A percentile compares a stretch with the other conserved stretches of the same genome.
These are phyloP conservation scores for Arthrobotrys sinensis DNA, from an alignment of 2,329 filamentous ascomycete species.

Conservation along the genomic window DNA sequence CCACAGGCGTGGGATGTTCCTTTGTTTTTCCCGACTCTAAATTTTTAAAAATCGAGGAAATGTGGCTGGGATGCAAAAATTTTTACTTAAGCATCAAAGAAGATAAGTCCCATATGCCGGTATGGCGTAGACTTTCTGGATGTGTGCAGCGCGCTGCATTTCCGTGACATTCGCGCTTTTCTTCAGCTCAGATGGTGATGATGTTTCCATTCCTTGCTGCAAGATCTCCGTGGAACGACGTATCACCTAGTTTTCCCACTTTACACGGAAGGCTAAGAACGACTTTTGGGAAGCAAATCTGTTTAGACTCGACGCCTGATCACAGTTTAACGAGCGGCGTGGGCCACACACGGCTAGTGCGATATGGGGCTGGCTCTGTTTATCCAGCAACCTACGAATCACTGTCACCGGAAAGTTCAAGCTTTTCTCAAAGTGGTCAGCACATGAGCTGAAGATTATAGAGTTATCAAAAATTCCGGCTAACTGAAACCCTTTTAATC, in stretches of 20 bases:
- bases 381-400: slow-evolving; percentile 24
- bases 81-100: slow-evolving; percentile 22
- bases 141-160: slow-evolving; percentile 23
- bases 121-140: slow-evolving; percentile 38
- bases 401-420: slow-evolving; percentile 24
- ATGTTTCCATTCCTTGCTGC: slow-evolving; percentile 2
- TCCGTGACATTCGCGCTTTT: slow-evolving; percentile 28
- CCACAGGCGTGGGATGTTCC: slow-evolving; percentile 60
- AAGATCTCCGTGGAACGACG: slow-evolving; percentile 45
- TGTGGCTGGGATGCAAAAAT: slow-evolving; percentile 34
- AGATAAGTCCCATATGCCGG: slow-evolving; percentile 33
- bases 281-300: neutral
- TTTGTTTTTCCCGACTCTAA: slow-evolving; percentile 37
- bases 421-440: slow-evolving; percentile 44
- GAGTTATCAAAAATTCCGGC: slow-evolving; percentile 36
- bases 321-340: slow-evolving; percentile 26
- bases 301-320: slow-evolving; percentile 25
- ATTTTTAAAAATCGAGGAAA: slow-evolving; percentile 20
- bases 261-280: slow-evolving; percentile 34
- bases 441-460: slow-evolving; percentile 34
- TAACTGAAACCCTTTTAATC: slow-evolving; percentile 38
- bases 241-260: slow-evolving; percentile 38
- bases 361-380: slow-evolving; percentile 19
- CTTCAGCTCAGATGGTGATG: slow-evolving; percentile 32
- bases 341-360: slow-evolving; percentile 33